Evolutionary conservation across 176 grass and related monocot species (phyloP).

Genomic region (Chrysopogon serrulatus): DNA sequence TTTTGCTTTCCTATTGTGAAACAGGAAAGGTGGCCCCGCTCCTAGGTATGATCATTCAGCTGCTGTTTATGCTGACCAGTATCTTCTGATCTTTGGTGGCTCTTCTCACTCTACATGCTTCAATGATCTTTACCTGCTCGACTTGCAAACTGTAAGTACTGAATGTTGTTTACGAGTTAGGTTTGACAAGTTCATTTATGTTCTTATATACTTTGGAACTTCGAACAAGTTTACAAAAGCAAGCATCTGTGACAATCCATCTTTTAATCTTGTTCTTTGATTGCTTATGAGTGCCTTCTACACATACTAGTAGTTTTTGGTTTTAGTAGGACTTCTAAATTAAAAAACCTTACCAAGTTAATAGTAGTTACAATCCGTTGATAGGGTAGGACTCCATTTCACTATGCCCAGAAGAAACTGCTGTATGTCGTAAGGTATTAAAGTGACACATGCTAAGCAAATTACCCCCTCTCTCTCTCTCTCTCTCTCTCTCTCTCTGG

Average conservation of each 20-base stretch:
- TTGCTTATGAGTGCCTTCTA: neutral
- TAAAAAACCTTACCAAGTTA: neutral
- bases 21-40: slow-evolving; percentile 64
- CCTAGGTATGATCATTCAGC: slow-evolving; percentile 88
- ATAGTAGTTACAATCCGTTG: neutral
- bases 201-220: neutral
- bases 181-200: neutral
- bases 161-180: neutral
- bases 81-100: slow-evolving; percentile 92
- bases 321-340: slow-evolving; percentile 6
- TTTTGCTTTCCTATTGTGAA: slow-evolving; percentile 31
- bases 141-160: slow-evolving; percentile 68
- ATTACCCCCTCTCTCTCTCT: too few species aligned
- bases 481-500: neutral
- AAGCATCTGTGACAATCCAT: neutral
- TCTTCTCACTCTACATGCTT: slow-evolving; percentile 93
- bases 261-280: neutral
- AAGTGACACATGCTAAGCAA: neutral
- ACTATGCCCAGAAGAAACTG: neutral
- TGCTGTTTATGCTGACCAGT: slow-evolving; percentile 64
- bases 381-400: slow-evolving; percentile 6
- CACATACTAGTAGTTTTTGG: neutral
- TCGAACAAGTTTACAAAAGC: neutral
- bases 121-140: slow-evolving; percentile 83
- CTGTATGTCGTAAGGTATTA: slow-evolving; percentile 2